Conservation (phyloP, 768 basidiomycete genomes). For the Gautieria morchelliformis region DNA sequence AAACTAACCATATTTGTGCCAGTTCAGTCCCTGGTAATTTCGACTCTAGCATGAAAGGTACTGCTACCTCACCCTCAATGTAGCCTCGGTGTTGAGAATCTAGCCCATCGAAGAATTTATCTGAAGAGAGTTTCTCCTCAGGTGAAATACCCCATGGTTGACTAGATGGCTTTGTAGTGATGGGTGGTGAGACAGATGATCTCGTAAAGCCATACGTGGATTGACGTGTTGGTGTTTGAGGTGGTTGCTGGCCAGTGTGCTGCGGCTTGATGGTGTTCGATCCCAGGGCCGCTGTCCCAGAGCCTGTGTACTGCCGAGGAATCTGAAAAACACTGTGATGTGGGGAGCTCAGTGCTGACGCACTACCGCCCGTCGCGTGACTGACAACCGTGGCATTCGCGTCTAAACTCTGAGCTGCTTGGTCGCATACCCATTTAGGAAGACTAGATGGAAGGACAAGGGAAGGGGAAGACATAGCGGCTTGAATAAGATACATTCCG, state of each 20-base stretch:
- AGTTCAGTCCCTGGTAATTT: conserved; percentile 71
- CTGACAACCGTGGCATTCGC: conserved; percentile 23
- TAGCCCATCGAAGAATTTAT: conserved; percentile 73
- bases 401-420: conserved; percentile 43
- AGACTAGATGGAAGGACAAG: conserved; percentile 62
- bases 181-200: not conserved
- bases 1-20: conserved; percentile 82
- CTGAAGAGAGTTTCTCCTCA: conserved; percentile 66
- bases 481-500: conserved; percentile 94
- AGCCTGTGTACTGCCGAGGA: conserved; percentile 17
- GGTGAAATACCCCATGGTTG: conserved; percentile 73
- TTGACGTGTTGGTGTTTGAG: conserved; percentile 3
- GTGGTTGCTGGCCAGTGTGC: conserved; percentile 47
- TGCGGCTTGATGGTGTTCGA: conserved; percentile 45
- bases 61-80: conserved; percentile 90
- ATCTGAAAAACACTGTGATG: conserved; percentile 22
- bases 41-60: conserved; percentile 91
- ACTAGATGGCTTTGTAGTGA: not conserved
- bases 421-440: conserved; percentile 80
- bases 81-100: conserved; percentile 67
- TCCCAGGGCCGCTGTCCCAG: conserved; percentile 9
- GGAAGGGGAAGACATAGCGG: conserved; percentile 73
- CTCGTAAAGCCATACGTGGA: not conserved
- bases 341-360: conserved; percentile 43
- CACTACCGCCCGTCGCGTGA: conserved; percentile 53